Conservation (phyloP, 2,329 filamentous ascomycete genomes). For the Byssothecium circinans region DNA sequence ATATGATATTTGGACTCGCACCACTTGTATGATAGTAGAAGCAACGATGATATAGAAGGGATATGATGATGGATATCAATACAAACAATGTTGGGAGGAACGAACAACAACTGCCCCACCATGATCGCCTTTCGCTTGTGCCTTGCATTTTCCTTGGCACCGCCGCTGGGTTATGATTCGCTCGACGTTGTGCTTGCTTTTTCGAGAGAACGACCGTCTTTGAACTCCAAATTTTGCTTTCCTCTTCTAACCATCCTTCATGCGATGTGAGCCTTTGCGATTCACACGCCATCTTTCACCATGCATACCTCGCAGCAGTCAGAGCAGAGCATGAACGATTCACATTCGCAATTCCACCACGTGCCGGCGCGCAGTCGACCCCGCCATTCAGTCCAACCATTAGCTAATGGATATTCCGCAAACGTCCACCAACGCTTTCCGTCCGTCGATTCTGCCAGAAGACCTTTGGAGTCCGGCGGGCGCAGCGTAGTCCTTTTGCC, state of each 20-base stretch:
- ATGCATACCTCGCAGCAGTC: neutral
- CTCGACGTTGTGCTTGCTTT: slow-evolving; percentile 17
- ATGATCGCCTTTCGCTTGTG: neutral
- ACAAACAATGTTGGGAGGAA: neutral
- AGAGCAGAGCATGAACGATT: neutral
- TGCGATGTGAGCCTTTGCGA: slow-evolving; percentile 3
- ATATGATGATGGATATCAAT: neutral
- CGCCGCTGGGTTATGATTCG: slow-evolving; percentile 1
- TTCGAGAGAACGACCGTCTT: neutral
- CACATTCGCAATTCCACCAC: neutral
- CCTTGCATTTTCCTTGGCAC: slow-evolving; percentile 2
- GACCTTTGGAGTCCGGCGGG: neutral
- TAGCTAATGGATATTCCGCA: slow-evolving; percentile 26
- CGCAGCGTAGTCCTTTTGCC: neutral
- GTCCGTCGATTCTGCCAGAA: no score
- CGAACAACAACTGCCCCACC: neutral
- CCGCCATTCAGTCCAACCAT: slow-evolving; percentile 8
- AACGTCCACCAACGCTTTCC: neutral
- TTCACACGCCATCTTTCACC: slow-evolving; percentile 4
- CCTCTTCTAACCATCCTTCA: neutral
- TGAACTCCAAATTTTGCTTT: neutral
- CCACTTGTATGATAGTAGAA: neutral
- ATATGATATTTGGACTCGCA: neutral
- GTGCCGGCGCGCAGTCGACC: slow-evolving; percentile 13
- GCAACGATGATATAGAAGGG: neutral